phyloP scores from a whole-genome alignment of 1,284 basidiomycete genomes.

The Marasmius oreades region DNA sequence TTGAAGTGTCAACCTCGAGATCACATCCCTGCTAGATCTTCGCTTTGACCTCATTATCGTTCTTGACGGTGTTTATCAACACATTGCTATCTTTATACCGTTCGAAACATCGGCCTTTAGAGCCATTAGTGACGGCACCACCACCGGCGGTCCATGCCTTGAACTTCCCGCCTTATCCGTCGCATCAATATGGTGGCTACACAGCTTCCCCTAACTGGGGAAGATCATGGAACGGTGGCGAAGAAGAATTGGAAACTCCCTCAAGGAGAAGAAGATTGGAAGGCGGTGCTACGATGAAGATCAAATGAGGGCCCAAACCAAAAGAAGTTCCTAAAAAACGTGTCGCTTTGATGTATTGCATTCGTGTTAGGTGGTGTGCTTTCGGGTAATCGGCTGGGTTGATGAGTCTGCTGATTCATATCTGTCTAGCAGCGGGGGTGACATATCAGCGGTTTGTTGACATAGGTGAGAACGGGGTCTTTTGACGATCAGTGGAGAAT shows the following conservation, averaged over 20 bases:
- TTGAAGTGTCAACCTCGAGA: slow-evolving; percentile 72
- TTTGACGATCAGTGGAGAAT: no score
- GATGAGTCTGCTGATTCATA: background rate
- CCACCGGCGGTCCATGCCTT: slow-evolving; percentile 26
- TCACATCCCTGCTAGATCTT: slow-evolving; percentile 64
- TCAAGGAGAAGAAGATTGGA: slow-evolving; percentile 61
- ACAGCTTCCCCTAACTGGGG: slow-evolving; percentile 45
- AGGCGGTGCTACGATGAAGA: slow-evolving; percentile 55
- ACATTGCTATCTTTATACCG: slow-evolving; percentile 76
- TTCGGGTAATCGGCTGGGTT: background rate
- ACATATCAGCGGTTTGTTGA: no score
- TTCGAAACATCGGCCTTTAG: slow-evolving; percentile 45
- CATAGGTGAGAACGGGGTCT: no score
- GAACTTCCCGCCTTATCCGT: slow-evolving; percentile 44
- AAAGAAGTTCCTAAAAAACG: background rate
- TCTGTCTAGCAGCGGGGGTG: background rate
- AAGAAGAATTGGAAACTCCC: slow-evolving; percentile 41
- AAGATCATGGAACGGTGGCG: slow-evolving; percentile 31
- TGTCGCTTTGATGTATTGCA: background rate
- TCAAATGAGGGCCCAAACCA: slow-evolving; percentile 35
- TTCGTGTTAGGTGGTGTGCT: background rate
- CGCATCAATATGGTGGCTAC: slow-evolving; percentile 43
- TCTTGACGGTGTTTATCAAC: slow-evolving; percentile 83
- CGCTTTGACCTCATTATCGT: slow-evolving; percentile 74
- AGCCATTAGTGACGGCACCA: slow-evolving; percentile 21